Evolutionary conservation across 805 yeast genomes (phyloP), one percentile per base, ranked within the genome.

Genomic region (Kodamaea fukazawae): DNA sequence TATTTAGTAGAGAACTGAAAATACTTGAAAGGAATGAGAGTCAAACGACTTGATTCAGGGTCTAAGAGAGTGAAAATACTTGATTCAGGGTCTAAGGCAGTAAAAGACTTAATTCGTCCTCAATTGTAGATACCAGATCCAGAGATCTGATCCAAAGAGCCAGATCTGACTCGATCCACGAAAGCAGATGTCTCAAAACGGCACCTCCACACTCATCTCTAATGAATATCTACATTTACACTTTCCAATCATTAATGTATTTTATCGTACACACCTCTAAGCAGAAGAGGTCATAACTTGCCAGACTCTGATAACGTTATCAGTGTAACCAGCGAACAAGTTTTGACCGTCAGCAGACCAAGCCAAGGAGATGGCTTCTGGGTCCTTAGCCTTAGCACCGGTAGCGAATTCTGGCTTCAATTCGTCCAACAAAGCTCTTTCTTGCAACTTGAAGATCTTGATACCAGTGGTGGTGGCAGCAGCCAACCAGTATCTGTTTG

Each of bases 311-410:
- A 93, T 91, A 71, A 86, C 81, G 81, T 87, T 87, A 78, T 93
- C 99, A 67, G 97, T 90, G 96, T 93, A 93, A 82, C 99, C 99
- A 63, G 98, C 96, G 72, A 88, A 93, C 76, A 93, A 82, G 85
- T 85, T 88, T 82, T 91, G 98, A 73, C 99, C 99, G 65, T 93
- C 99, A 74, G 96, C 91, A 63, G 98, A 90, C 99, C 99, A 93
- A 72, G 97, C 88, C 71, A 93, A 82, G 57, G 98, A 91, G 71
- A 93, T 78, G 71, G 95, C 91, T 75, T 88, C 96, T 70, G 99
- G 98, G 76, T 88, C 96, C 81, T 87, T 87, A 60, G 95, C 90
- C 76, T 84, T 83, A 62, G 87, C 84, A 53, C 76, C 71, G 64
- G 83, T 78, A 64, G 93, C 86, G 68, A 88, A 87, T 78, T 93